Evolutionary conservation across 2,329 filamentous ascomycete species (phyloP).

Genomic region (Pseudogymnoascus sp.): DNA sequence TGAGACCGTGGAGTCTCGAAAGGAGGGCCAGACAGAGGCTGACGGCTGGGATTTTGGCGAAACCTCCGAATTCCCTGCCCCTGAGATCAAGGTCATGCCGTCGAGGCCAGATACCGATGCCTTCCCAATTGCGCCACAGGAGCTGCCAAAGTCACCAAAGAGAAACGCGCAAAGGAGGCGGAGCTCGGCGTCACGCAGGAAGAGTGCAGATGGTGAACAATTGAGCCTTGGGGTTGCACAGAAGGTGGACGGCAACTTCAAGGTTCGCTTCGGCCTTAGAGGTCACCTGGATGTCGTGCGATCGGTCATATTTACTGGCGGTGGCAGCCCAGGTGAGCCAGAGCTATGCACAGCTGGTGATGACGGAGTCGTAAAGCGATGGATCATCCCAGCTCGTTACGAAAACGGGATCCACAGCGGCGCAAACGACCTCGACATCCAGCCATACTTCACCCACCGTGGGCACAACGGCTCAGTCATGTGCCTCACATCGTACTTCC

Average conservation of each 20-base stretch:
- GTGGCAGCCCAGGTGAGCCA: constrained; percentile 87
- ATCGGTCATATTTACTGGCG: constrained; percentile 92
- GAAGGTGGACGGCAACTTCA: constrained; percentile 73
- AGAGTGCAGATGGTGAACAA: constrained; percentile 57
- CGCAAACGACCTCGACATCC: constrained; percentile 73
- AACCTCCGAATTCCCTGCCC: constrained; percentile 50
- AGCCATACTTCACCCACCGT: constrained; percentile 88
- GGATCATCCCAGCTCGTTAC: constrained; percentile 82
- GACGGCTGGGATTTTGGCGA: constrained; percentile 96
- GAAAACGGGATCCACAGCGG: constrained; percentile 43
- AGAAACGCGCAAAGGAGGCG: constrained; percentile 69
- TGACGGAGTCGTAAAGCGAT: constrained; percentile 91
- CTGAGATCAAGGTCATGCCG: constrained; percentile 39
- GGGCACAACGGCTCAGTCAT: constrained; percentile 89
- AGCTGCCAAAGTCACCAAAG: constrained; percentile 66
- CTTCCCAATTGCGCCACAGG: constrained; percentile 74
- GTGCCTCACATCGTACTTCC: constrained; percentile 76
- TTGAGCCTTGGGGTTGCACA: constrained; percentile 42
- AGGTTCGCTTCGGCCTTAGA: constrained; percentile 81
- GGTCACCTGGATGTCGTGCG: constrained; percentile 92
- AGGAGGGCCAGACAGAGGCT: constrained; percentile 37
- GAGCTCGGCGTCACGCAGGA: constrained; percentile 65
- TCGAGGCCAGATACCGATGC: constrained; percentile 77
- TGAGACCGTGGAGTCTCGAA: constrained; percentile 22
- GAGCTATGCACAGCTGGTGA: constrained; percentile 96